Evolutionary conservation across 495 filamentous ascomycete species (phyloP).

Genomic region (Penicillium malachiteum): DNA sequence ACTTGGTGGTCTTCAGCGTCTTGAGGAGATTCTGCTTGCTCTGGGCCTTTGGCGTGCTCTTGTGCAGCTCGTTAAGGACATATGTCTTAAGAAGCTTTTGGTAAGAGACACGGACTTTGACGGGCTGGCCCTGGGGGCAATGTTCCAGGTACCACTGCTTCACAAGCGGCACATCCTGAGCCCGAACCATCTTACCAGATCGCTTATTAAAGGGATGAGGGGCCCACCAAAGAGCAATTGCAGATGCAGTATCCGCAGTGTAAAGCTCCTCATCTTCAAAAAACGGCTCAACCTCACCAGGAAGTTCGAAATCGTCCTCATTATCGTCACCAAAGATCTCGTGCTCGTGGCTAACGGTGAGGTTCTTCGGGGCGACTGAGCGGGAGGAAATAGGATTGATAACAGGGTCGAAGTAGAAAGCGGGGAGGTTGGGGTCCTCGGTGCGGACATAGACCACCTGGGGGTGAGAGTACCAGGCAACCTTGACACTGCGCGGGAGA

Average conservation of each 20-base stretch:
- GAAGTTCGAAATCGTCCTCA: constrained; percentile 89
- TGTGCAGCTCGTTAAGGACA: constrained; percentile 95
- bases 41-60: constrained; percentile 88
- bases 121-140: constrained; percentile 86
- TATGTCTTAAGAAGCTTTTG: constrained; percentile 97
- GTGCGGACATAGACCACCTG: constrained; percentile 88
- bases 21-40: constrained; percentile 91
- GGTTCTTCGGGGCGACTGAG: constrained; percentile 91
- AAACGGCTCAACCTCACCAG: constrained; percentile 80
- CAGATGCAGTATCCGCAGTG: constrained; percentile 85
- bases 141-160: constrained; percentile 99
- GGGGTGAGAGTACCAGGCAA: constrained; percentile 92
- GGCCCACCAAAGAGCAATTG: constrained; percentile 97
- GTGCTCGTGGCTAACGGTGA: constrained; percentile 90
- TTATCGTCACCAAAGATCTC: constrained; percentile 85
- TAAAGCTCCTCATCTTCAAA: constrained; percentile 86
- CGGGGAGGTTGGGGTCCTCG: constrained; percentile 85
- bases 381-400: constrained; percentile 98
- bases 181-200: constrained; percentile 96
- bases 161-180: constrained; percentile 93
- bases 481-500: constrained; percentile 87
- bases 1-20: constrained; percentile 92
- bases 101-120: constrained; percentile 98
- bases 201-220: constrained; percentile 94
- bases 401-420: constrained; percentile 96